Percentiles rank a stretch among this genome's conserved stretches.
phyloP scores from a whole-genome alignment of 2,329 filamentous ascomycete species.

The Chaetothyriales sp. region DNA sequence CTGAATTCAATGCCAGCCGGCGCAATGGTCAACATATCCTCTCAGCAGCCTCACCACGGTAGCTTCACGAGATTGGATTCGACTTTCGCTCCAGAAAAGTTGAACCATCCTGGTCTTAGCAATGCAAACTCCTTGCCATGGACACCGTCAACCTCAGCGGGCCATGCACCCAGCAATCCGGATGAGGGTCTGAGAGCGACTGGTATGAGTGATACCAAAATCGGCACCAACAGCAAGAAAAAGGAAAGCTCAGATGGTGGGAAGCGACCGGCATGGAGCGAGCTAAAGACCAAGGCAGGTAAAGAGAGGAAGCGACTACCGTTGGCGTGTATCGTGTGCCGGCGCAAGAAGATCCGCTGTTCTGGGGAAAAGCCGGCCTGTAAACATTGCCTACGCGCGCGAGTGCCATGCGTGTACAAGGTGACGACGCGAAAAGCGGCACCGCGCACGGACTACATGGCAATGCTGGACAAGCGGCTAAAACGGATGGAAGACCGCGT shows the following conservation, averaged over 20 bases:
- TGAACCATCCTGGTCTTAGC: constrained; percentile 1
- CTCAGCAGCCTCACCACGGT: constrained; percentile 11
- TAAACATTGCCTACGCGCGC: constrained; percentile 84
- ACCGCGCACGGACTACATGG: constrained; percentile 95
- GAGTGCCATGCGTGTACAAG: constrained; percentile 95
- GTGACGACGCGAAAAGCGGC: constrained; percentile 88
- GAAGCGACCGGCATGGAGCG: constrained; percentile 57
- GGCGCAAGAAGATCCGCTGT: constrained; percentile 94
- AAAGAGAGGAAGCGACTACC: constrained; percentile 91
- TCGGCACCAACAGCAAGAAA: constrained; percentile 2
- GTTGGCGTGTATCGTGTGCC: constrained; percentile 86
- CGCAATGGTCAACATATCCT: neutral
- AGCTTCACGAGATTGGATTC: constrained; percentile 16
- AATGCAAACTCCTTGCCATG: constrained; percentile 5
- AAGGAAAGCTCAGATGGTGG: constrained; percentile 41
- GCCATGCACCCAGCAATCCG: constrained; percentile 10
- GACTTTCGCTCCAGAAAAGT: constrained; percentile 12
- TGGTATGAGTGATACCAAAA: neutral
- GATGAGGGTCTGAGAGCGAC: constrained; percentile 7
- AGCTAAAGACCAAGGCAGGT: constrained; percentile 79
- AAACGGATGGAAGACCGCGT: constrained; percentile 97
- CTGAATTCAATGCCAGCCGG: constrained; percentile 6
- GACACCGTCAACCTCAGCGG: constrained; percentile 10
- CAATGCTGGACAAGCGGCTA: constrained; percentile 89
- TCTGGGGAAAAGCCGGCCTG: constrained; percentile 96